Conservation (phyloP, 768 basidiomycete species). For the Hysterangium stoloniferum region DNA sequence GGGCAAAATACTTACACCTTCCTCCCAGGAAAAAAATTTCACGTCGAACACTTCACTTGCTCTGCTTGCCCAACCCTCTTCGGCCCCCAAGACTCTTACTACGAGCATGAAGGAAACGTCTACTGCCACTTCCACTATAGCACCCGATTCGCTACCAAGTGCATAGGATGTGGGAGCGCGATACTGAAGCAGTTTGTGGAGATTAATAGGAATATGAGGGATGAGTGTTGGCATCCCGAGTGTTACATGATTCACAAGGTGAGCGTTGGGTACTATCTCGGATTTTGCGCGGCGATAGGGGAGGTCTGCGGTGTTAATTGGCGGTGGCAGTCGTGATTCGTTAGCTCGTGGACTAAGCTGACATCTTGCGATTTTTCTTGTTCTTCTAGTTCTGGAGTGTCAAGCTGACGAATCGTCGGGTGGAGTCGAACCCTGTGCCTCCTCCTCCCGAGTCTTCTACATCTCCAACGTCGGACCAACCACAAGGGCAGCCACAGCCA, state of each 20-base stretch:
- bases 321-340: background rate
- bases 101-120: constrained; percentile 96
- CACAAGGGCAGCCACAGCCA: constrained; percentile 11
- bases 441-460: constrained; percentile 38
- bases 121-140: constrained; percentile 99
- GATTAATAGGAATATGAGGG: constrained; percentile 95
- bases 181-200: constrained; percentile 99
- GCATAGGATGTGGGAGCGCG: constrained; percentile 93
- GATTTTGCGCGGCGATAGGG: background rate
- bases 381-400: constrained; percentile 92
- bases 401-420: constrained; percentile 43
- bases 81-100: constrained; percentile 97
- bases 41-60: constrained; percentile 99
- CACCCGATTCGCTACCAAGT: constrained; percentile 96
- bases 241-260: constrained; percentile 99
- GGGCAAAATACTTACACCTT: no score
- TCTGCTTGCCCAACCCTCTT: constrained; percentile 94
- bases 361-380: background rate
- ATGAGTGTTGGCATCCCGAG: constrained; percentile 99
- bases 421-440: constrained; percentile 54
- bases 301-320: background rate
- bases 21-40: constrained; percentile 56
- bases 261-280: constrained; percentile 17
- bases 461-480: constrained; percentile 30
- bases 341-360: background rate